These are phyloP conservation scores for Penicillium nucicola DNA, from an alignment of 495 filamentous ascomycete species.

Conservation along the genomic window DNA sequence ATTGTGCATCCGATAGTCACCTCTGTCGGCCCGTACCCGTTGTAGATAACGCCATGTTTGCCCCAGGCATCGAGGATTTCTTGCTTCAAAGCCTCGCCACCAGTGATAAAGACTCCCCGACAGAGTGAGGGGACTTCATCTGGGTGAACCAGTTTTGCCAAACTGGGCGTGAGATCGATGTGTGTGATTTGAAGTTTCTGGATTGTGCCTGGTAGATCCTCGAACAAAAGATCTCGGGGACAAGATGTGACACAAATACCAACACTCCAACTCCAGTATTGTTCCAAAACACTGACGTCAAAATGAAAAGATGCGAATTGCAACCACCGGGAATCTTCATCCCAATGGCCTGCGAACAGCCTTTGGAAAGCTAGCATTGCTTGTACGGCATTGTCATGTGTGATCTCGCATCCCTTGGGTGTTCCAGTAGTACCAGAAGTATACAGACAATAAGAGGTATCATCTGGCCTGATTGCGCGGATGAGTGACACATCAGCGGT, in stretches of 20 bases:
- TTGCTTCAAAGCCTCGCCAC: slow-evolving; percentile 46
- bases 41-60: slow-evolving; percentile 36
- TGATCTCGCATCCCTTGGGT: slow-evolving; percentile 90
- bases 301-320: slow-evolving; percentile 91
- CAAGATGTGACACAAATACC: slow-evolving; percentile 77
- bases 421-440: slow-evolving; percentile 97
- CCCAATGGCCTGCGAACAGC: slow-evolving; percentile 46
- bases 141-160: slow-evolving; percentile 43
- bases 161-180: slow-evolving; percentile 59
- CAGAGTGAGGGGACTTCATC: slow-evolving; percentile 30
- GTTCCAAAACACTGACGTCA: slow-evolving; percentile 82
- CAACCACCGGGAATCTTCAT: slow-evolving; percentile 66
- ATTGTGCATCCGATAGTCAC: slow-evolving; percentile 86
- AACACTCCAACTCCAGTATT: slow-evolving; percentile 86
- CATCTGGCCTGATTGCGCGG: slow-evolving; percentile 57
- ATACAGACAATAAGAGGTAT: slow-evolving; percentile 92
- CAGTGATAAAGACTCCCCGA: slow-evolving; percentile 37
- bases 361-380: slow-evolving; percentile 44
- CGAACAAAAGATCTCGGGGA: slow-evolving; percentile 72
- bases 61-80: slow-evolving; percentile 46
- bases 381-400: slow-evolving; percentile 37
- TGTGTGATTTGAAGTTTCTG: slow-evolving; percentile 74
- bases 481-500: slow-evolving; percentile 12
- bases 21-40: slow-evolving; percentile 79
- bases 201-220: slow-evolving; percentile 70